A percentile compares a stretch with the other conserved stretches of the same genome.
Conservation (phyloP, 2,329 filamentous ascomycete genomes). For the Phialocephala sp. region DNA sequence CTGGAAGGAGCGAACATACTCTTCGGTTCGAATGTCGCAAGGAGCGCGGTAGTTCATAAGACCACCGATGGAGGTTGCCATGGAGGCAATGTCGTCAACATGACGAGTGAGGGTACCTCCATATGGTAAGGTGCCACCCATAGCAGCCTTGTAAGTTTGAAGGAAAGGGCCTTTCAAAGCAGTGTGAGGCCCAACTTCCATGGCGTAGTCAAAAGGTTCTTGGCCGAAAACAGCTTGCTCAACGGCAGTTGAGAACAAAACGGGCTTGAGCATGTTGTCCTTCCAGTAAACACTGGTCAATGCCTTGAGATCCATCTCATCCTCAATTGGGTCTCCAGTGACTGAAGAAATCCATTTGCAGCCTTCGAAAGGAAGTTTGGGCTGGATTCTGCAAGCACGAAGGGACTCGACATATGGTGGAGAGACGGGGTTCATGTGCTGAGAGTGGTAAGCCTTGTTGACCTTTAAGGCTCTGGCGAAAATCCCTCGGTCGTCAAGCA, state of each 20-base stretch:
- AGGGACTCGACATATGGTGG: slow-evolving; percentile 19
- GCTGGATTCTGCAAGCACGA: slow-evolving; percentile 11
- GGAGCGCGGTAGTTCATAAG: slow-evolving; percentile 19
- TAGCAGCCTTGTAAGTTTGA: slow-evolving; percentile 27
- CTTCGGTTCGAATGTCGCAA: slow-evolving; percentile 12
- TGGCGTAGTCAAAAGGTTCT: slow-evolving; percentile 22
- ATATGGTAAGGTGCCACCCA: slow-evolving; percentile 25
- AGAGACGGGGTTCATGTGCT: slow-evolving; percentile 33
- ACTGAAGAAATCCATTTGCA: slow-evolving; percentile 23
- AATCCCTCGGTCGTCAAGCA: slow-evolving; percentile 28
- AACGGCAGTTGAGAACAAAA: slow-evolving; percentile 51
- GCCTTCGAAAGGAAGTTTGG: slow-evolving; percentile 14
- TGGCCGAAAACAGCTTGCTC: slow-evolving; percentile 21
- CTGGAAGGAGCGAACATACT: slow-evolving; percentile 15
- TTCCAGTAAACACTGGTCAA: slow-evolving; percentile 25
- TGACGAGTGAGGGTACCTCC: slow-evolving; percentile 24
- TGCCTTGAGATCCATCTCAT: slow-evolving; percentile 22
- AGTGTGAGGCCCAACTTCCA: slow-evolving; percentile 37
- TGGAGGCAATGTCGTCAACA: slow-evolving; percentile 15
- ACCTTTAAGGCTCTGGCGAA: slow-evolving; percentile 34
- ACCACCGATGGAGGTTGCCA: slow-evolving; percentile 18
- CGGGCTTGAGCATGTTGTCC: slow-evolving; percentile 37
- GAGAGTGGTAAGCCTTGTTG: slow-evolving; percentile 40
- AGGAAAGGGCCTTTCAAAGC: slow-evolving; percentile 31
- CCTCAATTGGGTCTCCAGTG: slow-evolving; percentile 21